Evolutionary conservation across 331 rosid species (phyloP).

Genomic region (Pyrus hybrid): DNA sequence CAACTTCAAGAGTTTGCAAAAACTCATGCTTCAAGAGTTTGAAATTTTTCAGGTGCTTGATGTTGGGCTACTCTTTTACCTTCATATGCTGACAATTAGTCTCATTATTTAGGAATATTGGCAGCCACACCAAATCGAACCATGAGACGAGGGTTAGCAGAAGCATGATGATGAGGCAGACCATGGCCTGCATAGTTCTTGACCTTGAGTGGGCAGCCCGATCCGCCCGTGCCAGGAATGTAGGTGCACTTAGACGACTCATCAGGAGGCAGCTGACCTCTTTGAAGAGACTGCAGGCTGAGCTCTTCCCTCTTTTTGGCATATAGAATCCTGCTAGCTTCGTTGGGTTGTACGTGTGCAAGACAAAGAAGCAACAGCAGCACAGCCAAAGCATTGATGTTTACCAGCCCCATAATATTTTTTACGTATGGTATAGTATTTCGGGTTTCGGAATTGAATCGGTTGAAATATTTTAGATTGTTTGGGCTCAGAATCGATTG

Average conservation of each 20-base stretch:
- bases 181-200: constrained; percentile 30
- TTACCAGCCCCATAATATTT: constrained; percentile 28
- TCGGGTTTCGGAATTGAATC: not conserved
- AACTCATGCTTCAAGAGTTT: too few species aligned
- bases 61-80: too few species aligned
- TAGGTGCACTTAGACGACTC: constrained; percentile 53
- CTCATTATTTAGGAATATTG: not conserved
- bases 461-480: not conserved
- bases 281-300: constrained; percentile 39
- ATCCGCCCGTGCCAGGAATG: constrained; percentile 51
- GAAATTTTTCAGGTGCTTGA: too few species aligned
- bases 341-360: constrained; percentile 20
- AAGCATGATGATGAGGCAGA: not conserved
- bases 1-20: too few species aligned
- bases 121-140: constrained; percentile 25
- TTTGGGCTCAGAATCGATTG: not conserved
- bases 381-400: constrained; percentile 13
- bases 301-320: not conserved
- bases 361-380: constrained; percentile 31
- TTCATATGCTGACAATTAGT: too few species aligned
- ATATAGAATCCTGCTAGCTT: constrained; percentile 27
- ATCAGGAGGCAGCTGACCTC: constrained; percentile 43
- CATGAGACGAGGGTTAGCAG: constrained; percentile 25
- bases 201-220: constrained; percentile 33
- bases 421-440: not conserved